Evolutionary conservation across 106 monocot species (phyloP).

Genomic region (Dendrobium huoshanense): DNA sequence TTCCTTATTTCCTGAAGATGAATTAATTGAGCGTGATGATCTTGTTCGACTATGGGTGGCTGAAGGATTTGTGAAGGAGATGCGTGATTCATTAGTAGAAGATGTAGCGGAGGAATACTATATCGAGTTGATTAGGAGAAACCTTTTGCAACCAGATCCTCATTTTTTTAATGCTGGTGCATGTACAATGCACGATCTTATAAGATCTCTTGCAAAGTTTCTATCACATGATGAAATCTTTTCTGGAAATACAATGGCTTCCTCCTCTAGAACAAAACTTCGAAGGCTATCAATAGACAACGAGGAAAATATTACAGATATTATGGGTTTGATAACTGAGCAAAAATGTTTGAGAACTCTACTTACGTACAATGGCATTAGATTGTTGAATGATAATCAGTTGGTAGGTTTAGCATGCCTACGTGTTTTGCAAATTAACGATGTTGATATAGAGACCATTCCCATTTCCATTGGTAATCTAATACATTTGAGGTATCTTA

Average conservation of each 20-base stretch:
- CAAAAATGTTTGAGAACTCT: slow-evolving; percentile 5
- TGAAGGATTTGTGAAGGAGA: slow-evolving; percentile 19
- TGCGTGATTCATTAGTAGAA: slow-evolving; percentile 9
- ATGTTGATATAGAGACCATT: background rate
- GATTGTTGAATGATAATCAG: background rate
- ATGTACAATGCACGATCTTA: slow-evolving; percentile 30
- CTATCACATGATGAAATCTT: slow-evolving; percentile 14
- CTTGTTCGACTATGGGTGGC: slow-evolving; percentile 15
- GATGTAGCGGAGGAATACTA: slow-evolving; percentile 36
- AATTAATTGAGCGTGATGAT: background rate
- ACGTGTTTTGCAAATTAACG: background rate
- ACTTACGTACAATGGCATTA: background rate
- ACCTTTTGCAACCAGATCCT: slow-evolving; percentile 18
- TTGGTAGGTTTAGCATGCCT: background rate
- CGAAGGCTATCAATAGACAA: background rate
- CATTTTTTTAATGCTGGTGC: background rate
- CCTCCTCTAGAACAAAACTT: background rate
- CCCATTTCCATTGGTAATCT: slow-evolving; percentile 7
- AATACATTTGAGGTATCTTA: background rate
- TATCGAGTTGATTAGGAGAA: slow-evolving; percentile 15
- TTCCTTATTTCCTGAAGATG: slow-evolving; percentile 15
- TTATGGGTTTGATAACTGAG: background rate
- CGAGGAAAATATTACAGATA: background rate
- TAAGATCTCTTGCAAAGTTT: slow-evolving; percentile 20
- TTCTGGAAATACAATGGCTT: background rate